These are phyloP conservation scores for Uronychia binucleata DNA, from an alignment of 73 alveolate genomes.

Conservation along the genomic window DNA sequence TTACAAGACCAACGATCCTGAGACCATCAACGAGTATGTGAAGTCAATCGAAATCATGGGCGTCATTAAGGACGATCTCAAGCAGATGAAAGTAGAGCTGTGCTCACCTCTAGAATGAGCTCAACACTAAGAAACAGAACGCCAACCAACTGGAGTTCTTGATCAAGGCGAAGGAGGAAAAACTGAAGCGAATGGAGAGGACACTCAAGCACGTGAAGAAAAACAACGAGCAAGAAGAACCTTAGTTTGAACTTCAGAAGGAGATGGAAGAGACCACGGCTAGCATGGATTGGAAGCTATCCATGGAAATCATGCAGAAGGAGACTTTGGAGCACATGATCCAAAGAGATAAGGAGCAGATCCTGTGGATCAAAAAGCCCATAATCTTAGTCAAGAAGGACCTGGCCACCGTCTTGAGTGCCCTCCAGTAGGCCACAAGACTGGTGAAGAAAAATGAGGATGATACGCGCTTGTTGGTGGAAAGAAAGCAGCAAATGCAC, in stretches of 20 bases:
- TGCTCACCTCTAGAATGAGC: background rate
- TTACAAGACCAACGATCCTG: constrained; percentile 23
- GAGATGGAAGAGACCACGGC: background rate
- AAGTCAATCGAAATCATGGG: constrained; percentile 14
- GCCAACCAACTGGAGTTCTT: constrained; percentile 3
- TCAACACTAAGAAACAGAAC: background rate
- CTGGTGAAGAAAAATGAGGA: background rate
- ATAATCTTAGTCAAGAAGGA: constrained; percentile 7
- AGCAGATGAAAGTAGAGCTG: background rate
- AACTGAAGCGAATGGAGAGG: background rate
- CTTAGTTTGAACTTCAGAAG: background rate
- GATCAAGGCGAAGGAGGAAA: background rate
- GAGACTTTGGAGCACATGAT: constrained; percentile 24
- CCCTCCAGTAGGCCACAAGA: background rate
- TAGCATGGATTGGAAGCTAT: constrained; percentile 6
- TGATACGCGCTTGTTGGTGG: background rate
- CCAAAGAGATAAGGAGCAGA: background rate
- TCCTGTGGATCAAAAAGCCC: constrained; percentile 21
- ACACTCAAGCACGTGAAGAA: background rate
- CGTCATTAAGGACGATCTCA: constrained; percentile 17
- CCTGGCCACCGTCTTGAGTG: background rate
- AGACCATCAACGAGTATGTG: constrained; percentile 35
- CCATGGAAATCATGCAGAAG: constrained; percentile 19
- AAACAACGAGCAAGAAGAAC: background rate
- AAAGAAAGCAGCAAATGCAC: background rate